Evolutionary conservation across 176 grass and related monocot genomes (phyloP).

Genomic region (maize (Zea mays)): DNA sequence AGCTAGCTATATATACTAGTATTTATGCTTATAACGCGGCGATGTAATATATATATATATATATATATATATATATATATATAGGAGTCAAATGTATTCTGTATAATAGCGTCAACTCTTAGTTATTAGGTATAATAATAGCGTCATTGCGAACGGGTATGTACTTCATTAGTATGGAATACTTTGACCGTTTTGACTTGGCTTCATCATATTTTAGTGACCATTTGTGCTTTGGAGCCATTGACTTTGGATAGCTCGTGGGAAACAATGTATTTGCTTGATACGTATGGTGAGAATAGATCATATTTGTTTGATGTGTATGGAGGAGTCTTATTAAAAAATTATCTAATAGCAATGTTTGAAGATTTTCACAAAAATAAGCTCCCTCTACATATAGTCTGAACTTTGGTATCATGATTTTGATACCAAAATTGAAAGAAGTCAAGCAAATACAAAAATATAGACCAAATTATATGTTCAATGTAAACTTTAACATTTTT

Average conservation of each 20-base stretch:
- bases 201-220: not conserved
- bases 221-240: not conserved
- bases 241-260: slow-evolving; percentile 24
- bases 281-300: not conserved
- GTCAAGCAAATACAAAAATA: too few species aligned
- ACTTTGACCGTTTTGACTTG: slow-evolving; percentile 28
- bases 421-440: too few species aligned
- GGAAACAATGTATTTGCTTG: not conserved
- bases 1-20: too few species aligned
- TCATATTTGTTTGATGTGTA: too few species aligned
- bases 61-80: not conserved
- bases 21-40: not conserved
- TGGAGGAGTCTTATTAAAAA: too few species aligned
- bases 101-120: slow-evolving; percentile 1
- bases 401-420: too few species aligned
- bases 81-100: not conserved
- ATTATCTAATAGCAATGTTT: not conserved
- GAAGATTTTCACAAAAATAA: too few species aligned
- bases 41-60: not conserved
- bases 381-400: too few species aligned
- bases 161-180: not conserved
- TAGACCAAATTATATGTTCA: too few species aligned
- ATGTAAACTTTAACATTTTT: too few species aligned
- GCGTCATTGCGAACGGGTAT: not conserved
- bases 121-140: slow-evolving; percentile 24